phyloP scores from a whole-genome alignment of 495 filamentous ascomycete genomes.

The Thermothielavioides terrestris region DNA sequence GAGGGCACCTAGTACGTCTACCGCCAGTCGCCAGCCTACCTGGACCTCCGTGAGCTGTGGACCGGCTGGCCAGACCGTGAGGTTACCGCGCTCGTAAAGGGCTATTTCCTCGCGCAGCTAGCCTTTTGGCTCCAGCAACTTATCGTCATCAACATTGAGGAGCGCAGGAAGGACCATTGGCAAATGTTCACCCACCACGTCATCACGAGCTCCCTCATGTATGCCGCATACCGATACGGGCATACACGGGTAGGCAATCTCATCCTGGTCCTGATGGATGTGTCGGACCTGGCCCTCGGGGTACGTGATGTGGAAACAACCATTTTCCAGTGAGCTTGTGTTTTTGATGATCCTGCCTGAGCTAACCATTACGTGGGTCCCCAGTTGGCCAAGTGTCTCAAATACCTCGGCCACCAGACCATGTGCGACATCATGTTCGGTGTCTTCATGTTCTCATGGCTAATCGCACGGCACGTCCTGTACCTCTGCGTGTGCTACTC shows the following conservation, averaged over 20 bases:
- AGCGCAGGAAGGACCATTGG: conserved; percentile 84
- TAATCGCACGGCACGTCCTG: conserved; percentile 71
- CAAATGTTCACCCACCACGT: conserved; percentile 96
- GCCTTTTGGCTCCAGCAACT: conserved; percentile 94
- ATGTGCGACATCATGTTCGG: conserved; percentile 80
- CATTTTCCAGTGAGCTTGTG: too few relatives aligned
- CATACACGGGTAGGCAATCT: conserved; percentile 81
- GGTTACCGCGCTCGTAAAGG: conserved; percentile 66
- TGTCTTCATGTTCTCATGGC: conserved; percentile 79
- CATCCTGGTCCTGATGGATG: conserved; percentile 86
- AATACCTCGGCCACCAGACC: conserved; percentile 68
- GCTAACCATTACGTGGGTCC: background rate
- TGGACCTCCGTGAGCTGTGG: conserved; percentile 74
- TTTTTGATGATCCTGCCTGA: too few relatives aligned
- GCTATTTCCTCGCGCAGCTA: conserved; percentile 85
- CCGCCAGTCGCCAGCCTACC: conserved; percentile 65
- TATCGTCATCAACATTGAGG: conserved; percentile 87
- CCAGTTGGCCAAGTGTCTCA: conserved; percentile 88
- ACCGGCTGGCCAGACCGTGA: conserved; percentile 69
- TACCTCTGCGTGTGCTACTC: conserved; percentile 74
- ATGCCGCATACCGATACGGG: conserved; percentile 71
- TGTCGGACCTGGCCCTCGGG: conserved; percentile 80
- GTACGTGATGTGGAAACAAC: too few relatives aligned
- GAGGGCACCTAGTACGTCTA: conserved; percentile 65
- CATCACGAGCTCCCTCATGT: conserved; percentile 73